Conservation (phyloP, 2,329 filamentous ascomycete genomes). For the Clonostachys rhizophaga region DNA sequence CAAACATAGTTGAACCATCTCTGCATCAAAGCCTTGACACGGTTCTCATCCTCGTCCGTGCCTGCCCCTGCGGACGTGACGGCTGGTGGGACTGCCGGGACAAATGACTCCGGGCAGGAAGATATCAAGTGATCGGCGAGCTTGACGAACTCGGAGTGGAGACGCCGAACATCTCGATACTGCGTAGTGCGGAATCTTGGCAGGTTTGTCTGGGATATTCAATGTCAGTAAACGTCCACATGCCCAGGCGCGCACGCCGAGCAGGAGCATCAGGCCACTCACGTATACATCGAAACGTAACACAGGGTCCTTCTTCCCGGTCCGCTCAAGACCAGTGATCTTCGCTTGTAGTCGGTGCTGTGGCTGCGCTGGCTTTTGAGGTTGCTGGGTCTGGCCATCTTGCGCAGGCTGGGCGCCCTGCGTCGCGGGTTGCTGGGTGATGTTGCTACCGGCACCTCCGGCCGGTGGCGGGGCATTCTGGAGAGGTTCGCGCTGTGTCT, state of each 20-base stretch:
- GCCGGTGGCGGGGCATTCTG: slow-evolving; percentile 3
- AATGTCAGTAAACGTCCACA: slow-evolving; percentile 10
- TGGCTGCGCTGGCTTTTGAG: slow-evolving; percentile 56
- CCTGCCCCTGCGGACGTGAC: slow-evolving; percentile 90
- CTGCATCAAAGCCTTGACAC: slow-evolving; percentile 87
- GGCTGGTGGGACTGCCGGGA: slow-evolving; percentile 92
- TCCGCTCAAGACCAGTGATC: slow-evolving; percentile 88
- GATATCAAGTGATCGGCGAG: slow-evolving; percentile 95
- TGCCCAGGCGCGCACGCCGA: neutral
- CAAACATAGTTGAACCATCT: slow-evolving; percentile 94
- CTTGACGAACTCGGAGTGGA: slow-evolving; percentile 94
- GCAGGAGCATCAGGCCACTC: slow-evolving; percentile 14
- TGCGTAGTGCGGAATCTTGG: slow-evolving; percentile 96
- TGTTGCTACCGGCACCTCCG: slow-evolving; percentile 2
- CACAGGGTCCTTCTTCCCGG: slow-evolving; percentile 92
- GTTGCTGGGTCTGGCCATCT: slow-evolving; percentile 35
- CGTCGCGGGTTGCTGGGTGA: slow-evolving; percentile 9
- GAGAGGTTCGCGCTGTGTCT: neutral
- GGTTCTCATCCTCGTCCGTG: slow-evolving; percentile 89
- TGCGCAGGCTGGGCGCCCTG: slow-evolving; percentile 19
- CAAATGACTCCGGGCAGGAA: slow-evolving; percentile 92
- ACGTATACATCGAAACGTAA: slow-evolving; percentile 96
- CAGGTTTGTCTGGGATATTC: slow-evolving; percentile 76
- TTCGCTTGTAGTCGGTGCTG: slow-evolving; percentile 89
- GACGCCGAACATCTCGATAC: slow-evolving; percentile 92